These are phyloP conservation scores for Chlorella sorokiniana DNA, from an alignment of 139 green algal species.

Conservation along the genomic window DNA sequence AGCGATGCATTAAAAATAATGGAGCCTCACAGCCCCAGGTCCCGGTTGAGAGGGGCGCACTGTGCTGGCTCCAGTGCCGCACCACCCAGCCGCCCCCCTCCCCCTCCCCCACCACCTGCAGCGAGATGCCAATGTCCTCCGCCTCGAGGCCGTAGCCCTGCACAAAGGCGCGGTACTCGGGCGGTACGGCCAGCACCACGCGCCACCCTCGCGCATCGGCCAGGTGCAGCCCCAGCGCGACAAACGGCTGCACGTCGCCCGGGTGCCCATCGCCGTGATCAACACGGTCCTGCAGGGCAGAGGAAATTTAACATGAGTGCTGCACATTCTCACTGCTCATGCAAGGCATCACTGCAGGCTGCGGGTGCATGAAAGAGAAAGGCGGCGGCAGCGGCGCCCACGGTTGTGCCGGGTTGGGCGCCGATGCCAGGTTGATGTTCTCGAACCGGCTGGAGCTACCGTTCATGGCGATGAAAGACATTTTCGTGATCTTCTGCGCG, in stretches of 20 bases:
- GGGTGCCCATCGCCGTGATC: slow-evolving; percentile 65
- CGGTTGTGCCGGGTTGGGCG: no score
- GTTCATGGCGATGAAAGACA: no score
- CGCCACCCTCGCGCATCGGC: slow-evolving; percentile 14
- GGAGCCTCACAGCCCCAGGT: no score
- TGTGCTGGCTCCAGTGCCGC: not conserved
- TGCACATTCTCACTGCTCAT: no score
- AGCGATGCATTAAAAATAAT: no score
- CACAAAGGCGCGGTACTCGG: slow-evolving; percentile 62
- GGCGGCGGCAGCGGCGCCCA: no score
- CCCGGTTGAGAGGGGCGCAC: not conserved
- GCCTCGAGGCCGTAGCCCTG: slow-evolving; percentile 66
- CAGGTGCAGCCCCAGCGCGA: slow-evolving; percentile 67
- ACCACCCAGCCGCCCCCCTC: not conserved
- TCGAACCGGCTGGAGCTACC: no score
- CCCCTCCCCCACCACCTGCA: slow-evolving; percentile 3
- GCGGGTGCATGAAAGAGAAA: no score
- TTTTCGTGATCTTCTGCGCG: no score
- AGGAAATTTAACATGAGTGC: no score
- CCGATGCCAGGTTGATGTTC: no score
- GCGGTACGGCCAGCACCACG: slow-evolving; percentile 63
- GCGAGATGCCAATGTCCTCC: slow-evolving; percentile 44
- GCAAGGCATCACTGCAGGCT: not conserved
- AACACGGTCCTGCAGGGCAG: slow-evolving; percentile 2
- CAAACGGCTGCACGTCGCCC: slow-evolving; percentile 82